A percentile compares a stretch with the other conserved stretches of the same genome.
Evolutionary conservation across 148 eudicot species (phyloP).

Genomic region (Vaccinium corymbosum): DNA sequence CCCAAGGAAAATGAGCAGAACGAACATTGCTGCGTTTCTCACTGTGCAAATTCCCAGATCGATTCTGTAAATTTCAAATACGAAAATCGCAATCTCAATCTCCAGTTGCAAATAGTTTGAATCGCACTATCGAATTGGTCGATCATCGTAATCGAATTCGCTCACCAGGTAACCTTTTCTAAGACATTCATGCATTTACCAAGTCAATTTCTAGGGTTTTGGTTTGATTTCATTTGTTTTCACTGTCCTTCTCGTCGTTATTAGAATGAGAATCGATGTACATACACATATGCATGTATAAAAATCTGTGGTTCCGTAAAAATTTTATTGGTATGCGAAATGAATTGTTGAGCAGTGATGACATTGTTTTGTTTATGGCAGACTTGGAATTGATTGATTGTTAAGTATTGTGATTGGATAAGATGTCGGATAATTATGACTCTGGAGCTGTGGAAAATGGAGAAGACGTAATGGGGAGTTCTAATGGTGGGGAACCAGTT

Average conservation of each 20-base stretch:
- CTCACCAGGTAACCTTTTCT: background rate
- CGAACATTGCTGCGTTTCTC: background rate
- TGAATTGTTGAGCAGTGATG: background rate
- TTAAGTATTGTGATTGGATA: slow-evolving; percentile 12
- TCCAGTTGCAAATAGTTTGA: background rate
- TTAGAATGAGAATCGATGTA: background rate
- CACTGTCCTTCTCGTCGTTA: background rate
- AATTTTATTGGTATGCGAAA: background rate
- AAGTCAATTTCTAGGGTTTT: slow-evolving; percentile 18
- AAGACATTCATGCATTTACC: background rate
- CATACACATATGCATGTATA: background rate
- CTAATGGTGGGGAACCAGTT: slow-evolving; percentile 17
- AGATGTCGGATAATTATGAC: slow-evolving; percentile 39
- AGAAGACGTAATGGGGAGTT: slow-evolving; percentile 21
- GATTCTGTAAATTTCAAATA: background rate
- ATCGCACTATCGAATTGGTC: background rate
- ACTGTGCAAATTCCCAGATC: slow-evolving; percentile 4
- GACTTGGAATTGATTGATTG: background rate
- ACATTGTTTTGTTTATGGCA: background rate
- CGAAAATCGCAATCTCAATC: background rate
- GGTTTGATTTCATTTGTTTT: background rate
- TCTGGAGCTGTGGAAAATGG: slow-evolving; percentile 17
- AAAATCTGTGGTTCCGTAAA: background rate
- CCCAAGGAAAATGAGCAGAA: background rate
- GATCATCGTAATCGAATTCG: background rate